Conservation (phyloP, 129 eudicot genomes). For the Flaveria linearis region DNA sequence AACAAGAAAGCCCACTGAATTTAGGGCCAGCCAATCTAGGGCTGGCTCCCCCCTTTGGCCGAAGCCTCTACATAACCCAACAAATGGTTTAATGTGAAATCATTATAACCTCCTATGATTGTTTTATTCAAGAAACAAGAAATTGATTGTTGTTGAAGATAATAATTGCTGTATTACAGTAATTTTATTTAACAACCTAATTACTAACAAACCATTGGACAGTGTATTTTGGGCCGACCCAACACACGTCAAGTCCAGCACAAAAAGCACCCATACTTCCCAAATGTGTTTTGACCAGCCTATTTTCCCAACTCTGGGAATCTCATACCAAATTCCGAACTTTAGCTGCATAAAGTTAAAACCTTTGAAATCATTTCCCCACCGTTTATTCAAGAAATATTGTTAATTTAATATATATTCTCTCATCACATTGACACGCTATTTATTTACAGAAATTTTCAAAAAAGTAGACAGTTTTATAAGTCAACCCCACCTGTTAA, state of each 20-base stretch:
- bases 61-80: too few relatives aligned
- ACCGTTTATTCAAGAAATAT: not conserved
- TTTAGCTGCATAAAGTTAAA: not conserved
- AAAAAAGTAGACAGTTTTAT: not conserved
- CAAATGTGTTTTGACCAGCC: not conserved
- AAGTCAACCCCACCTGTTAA: not conserved
- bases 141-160: not conserved
- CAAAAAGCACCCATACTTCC: not conserved
- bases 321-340: not conserved
- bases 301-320: not conserved
- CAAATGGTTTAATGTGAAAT: not conserved
- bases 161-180: not conserved
- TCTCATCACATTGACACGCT: not conserved
- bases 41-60: too few relatives aligned
- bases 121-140: not conserved
- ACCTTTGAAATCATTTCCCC: not conserved
- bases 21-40: too few relatives aligned
- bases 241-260: not conserved
- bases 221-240: not conserved
- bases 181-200: not conserved
- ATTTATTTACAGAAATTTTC: not conserved
- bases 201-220: not conserved
- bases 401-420: not conserved
- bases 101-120: conserved; percentile 1
- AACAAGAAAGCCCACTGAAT: too few relatives aligned